Percentiles rank a stretch among this genome's conserved stretches.
Conservation (phyloP, 2,329 filamentous ascomycete species). For the Diaporthe vaccinii region DNA sequence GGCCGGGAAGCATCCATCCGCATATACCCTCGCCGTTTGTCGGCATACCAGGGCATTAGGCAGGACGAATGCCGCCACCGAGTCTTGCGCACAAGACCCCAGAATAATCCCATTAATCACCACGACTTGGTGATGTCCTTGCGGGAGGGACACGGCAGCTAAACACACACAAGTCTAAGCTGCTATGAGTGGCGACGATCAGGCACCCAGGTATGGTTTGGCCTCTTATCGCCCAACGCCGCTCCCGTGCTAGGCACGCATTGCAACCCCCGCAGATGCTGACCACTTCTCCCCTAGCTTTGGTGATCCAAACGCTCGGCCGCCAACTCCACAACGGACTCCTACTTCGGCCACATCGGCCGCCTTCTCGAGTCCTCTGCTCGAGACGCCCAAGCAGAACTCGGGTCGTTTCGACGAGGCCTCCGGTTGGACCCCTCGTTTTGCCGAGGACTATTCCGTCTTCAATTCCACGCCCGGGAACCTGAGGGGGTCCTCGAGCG, state of each 20-base stretch:
- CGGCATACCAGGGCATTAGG: conserved; percentile 31
- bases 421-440: conserved; percentile 70
- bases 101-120: conserved; percentile 11
- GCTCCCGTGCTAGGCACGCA: conserved; percentile 26
- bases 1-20: conserved; percentile 25
- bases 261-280: conserved; percentile 49
- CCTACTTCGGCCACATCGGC: conserved; percentile 66
- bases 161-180: conserved; percentile 44
- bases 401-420: conserved; percentile 59
- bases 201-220: conserved; percentile 61
- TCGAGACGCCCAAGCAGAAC: conserved; percentile 68
- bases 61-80: conserved; percentile 24
- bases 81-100: neutral
- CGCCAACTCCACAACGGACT: conserved; percentile 70
- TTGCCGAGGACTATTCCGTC: conserved; percentile 75
- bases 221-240: conserved; percentile 32
- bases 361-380: conserved; percentile 66
- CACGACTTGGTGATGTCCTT: conserved; percentile 37
- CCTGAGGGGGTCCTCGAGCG: conserved; percentile 57
- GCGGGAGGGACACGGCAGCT: conserved; percentile 15
- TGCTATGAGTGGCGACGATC: conserved; percentile 74
- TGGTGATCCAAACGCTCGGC: conserved; percentile 74
- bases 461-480: conserved; percentile 75
- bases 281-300: conserved; percentile 62
- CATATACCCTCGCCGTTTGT: conserved; percentile 35